phyloP scores from a whole-genome alignment of 768 basidiomycete genomes.

The Myochromella boudieri region DNA sequence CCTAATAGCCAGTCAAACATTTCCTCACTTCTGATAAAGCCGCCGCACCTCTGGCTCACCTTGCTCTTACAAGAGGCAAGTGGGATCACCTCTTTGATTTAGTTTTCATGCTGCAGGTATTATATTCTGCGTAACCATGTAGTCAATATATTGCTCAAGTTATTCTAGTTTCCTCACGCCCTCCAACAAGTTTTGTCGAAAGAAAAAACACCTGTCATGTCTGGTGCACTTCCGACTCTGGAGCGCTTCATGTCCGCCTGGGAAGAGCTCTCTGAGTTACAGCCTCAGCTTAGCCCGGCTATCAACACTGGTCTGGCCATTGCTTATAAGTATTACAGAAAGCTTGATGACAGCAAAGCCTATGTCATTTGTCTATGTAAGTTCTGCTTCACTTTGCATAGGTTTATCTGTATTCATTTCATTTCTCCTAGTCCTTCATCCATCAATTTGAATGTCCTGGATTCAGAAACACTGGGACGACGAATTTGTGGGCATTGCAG shows the following conservation, averaged over 20 bases:
- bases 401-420: not conserved
- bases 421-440: conserved; percentile 2
- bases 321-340: not conserved
- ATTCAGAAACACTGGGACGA: not conserved
- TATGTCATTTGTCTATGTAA: not conserved
- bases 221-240: conserved; percentile 18
- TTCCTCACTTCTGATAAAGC: not conserved
- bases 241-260: conserved; percentile 19
- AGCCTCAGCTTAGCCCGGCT: conserved; percentile 4
- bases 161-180: conserved; percentile 11
- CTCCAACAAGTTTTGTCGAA: conserved; percentile 18
- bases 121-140: not conserved
- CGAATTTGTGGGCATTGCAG: not conserved
- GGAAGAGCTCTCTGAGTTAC: conserved; percentile 8
- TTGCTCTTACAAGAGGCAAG: not conserved
- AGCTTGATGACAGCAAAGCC: not conserved
- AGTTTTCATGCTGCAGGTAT: conserved; percentile 11
- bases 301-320: not conserved
- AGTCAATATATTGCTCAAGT: not conserved
- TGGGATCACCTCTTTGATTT: conserved; percentile 14
- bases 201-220: conserved; percentile 14
- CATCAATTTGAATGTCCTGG: not conserved
- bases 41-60: conserved; percentile 2
- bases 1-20: not conserved
- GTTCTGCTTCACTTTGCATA: not conserved